Base-by-base conservation (phyloP, 2,329 filamentous ascomycete genomes). In the Claviceps sorghi region DNA sequence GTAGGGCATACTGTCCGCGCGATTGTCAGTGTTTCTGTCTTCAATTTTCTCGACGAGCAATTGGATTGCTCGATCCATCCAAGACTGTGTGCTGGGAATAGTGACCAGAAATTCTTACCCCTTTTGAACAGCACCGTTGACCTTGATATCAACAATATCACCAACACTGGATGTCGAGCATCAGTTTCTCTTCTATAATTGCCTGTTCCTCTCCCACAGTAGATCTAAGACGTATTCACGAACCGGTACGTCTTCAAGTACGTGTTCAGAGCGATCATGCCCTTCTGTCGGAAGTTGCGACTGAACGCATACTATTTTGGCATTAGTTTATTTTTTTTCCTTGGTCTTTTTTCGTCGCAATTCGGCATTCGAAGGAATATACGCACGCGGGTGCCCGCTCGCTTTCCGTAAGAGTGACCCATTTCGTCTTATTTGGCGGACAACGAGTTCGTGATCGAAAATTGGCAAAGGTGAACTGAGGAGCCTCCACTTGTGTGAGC, bases 111-210 rank as follows among this genome's bases (percentile, higher is more conserved):
- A 51, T 61, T 61, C 84, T 83, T 78, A 93, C 86, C 89, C 90
- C 83, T 95, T 95, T 80, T 95, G 90, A 61, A 94, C 86, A 69
- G 89, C 93, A 85, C 90, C 93, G 79, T 98, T 97, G 70, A 86
- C 87, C 77, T 95, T 94, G 73, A 98, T 88, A 72, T 98, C 93
- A 69, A 98, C 93, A 66, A 97, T 96, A 70, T 98, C 93, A 73
- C 93, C 93, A 69, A 98, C 93, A 73, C 84, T 88, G 65, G 57
- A 38, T 1, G 13, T 61, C 54, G 61, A 55, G 49, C 60, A 68
- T 83, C 67, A 81, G 72, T 65, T 47, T 43, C 22, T 21, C 49
- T 56, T 42, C 26, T 2, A 15, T 3, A 5, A n/a, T 36, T 8
- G 19, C 29, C 30, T n/a, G 10, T 36, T 47, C 9, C 9, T 6